phyloP scores from a whole-genome alignment of 2,329 filamentous ascomycete species.

The Zasmidium angulare region DNA sequence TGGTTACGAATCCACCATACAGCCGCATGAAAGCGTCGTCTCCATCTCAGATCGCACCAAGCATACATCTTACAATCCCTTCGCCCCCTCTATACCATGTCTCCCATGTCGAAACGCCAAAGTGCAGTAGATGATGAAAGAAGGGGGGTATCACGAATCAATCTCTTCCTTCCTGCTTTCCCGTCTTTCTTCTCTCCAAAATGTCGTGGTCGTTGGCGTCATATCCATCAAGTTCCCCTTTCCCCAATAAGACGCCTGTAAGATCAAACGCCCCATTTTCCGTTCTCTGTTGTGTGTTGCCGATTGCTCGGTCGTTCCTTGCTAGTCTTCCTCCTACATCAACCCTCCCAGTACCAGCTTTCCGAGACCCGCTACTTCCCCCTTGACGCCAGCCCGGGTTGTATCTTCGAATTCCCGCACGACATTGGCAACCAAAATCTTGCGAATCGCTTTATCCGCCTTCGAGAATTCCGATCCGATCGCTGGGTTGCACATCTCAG shows the following conservation, averaged over 20 bases:
- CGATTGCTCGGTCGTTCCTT: neutral
- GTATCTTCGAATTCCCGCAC: slow-evolving; percentile 92
- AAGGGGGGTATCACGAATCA: neutral
- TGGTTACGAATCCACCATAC: neutral
- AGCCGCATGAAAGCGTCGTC: neutral
- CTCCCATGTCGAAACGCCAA: neutral
- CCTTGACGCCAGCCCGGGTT: slow-evolving; percentile 71
- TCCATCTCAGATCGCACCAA: neutral
- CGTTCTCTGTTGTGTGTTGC: neutral
- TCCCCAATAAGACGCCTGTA: neutral
- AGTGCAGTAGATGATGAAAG: neutral
- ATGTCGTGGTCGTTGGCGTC: neutral
- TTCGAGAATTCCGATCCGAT: slow-evolving; percentile 88
- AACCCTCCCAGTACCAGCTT: slow-evolving; percentile 87
- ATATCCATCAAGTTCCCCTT: neutral
- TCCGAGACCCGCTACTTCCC: slow-evolving; percentile 80
- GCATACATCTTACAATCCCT: neutral
- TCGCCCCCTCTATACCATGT: neutral
- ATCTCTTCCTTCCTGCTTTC: neutral
- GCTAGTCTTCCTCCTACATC: slow-evolving; percentile 56
- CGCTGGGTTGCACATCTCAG: slow-evolving; percentile 63
- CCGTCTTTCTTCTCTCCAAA: neutral
- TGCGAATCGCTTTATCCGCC: slow-evolving; percentile 79
- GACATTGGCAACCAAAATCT: slow-evolving; percentile 82
- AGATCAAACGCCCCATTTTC: neutral